Evolutionary conservation across 2,329 filamentous ascomycete genomes (phyloP), one percentile per base, ranked within the genome.

Genomic region (Hymenoscyphus fructigenus): DNA sequence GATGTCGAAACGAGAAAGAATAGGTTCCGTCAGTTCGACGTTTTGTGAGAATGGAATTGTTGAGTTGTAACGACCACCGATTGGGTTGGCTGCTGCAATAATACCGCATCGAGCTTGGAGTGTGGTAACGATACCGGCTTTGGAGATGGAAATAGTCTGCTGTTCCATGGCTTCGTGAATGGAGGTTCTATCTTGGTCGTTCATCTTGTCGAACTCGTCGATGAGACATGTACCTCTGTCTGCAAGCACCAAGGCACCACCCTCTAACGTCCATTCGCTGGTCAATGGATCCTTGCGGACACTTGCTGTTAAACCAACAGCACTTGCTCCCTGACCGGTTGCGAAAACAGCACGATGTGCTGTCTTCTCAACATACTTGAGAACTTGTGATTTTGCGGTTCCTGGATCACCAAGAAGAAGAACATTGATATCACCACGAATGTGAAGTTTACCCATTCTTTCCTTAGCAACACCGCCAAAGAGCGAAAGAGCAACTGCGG

Each of bases 151-250:
- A 71, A 99, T 99, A 1, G 95, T 99, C 80, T 99, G 95, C 79
- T 99, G 95, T 79, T 99, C 95, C 95, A 99, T 99, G 66, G 95
- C 95, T 83, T 99, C 95, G 84, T 99, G 95, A 72, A 99, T 99
- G 7, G 93, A 97, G 0, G 95, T 98, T 69, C 95, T 88, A 78
- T 99, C 95, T 76, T 98, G 93, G 76, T 99, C 95, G 77, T 98
- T 98, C 95, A 99, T 99, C 84, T 99, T 99, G 85, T 99, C 95
- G 73, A 99, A 99, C 79, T 99, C 95, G 74, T 99, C 95, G 68
- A 99, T 99, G 34, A 99, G 83, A 75, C 95, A 98, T 17, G 92
- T 97, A 50, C 95, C 95, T 70, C 92, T 90, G 77, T 99, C 95
- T 17, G 95, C 95, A 63, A 99, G 86, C 73, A 99, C 95, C 12